A percentile compares a stretch with the other conserved stretches of the same genome.
Evolutionary conservation across 768 basidiomycete species (phyloP).

Genomic region (Psilocybe tampanensis): DNA sequence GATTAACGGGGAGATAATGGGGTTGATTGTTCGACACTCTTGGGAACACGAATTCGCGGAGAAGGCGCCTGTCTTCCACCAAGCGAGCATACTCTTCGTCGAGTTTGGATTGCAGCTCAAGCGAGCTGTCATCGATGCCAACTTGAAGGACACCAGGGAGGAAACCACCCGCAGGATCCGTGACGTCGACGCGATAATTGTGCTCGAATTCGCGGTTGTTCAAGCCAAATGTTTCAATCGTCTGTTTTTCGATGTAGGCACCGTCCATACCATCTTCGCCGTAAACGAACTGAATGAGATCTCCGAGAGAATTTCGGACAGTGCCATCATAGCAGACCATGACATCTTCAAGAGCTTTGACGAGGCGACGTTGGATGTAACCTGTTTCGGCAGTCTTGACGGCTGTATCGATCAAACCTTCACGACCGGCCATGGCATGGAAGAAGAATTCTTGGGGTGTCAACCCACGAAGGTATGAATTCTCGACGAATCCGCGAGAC

Average conservation of each 20-base stretch:
- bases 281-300: conserved; percentile 94
- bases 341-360: conserved; percentile 97
- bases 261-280: conserved; percentile 99
- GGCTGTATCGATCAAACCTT: conserved; percentile 98
- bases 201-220: conserved; percentile 85
- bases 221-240: conserved; percentile 85
- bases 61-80: conserved; percentile 70
- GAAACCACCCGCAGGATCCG: conserved; percentile 81
- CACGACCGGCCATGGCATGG: conserved; percentile 99
- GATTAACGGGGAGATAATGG: conserved; percentile 94
- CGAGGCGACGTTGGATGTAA: conserved; percentile 97
- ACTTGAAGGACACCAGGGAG: conserved; percentile 79
- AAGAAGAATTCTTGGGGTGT: conserved; percentile 99
- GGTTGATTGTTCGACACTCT: conserved; percentile 67
- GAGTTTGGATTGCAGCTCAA: conserved; percentile 80
- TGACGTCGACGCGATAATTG: conserved; percentile 94
- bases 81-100: conserved; percentile 71
- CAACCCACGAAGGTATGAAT: conserved; percentile 94
- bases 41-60: conserved; percentile 87
- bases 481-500: conserved; percentile 97
- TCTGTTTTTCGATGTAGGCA: conserved; percentile 95
- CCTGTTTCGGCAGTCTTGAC: conserved; percentile 99
- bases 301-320: conserved; percentile 95
- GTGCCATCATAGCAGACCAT: conserved; percentile 98
- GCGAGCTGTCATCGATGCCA: conserved; percentile 82